Conservation (phyloP, 192 early-diverging fungal genomes). For the Coemansia aciculifera region DNA sequence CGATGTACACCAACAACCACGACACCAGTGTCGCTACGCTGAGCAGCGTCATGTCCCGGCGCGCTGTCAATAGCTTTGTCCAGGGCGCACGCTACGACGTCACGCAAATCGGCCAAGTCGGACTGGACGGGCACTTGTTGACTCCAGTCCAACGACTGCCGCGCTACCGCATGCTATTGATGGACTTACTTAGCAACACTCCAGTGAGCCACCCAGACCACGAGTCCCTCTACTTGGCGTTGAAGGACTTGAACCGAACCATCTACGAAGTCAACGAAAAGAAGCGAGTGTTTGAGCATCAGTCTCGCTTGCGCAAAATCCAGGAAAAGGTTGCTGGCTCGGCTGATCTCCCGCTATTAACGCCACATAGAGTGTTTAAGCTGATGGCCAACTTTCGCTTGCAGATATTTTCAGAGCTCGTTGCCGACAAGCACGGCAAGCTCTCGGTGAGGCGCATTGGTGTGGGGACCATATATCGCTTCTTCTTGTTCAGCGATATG, state of each 20-base stretch:
- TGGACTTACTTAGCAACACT: constrained; percentile 80
- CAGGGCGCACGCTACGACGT: constrained; percentile 51
- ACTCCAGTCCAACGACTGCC: constrained; percentile 94
- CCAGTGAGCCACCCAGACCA: constrained; percentile 78
- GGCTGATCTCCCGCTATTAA: constrained; percentile 46
- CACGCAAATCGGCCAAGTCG: constrained; percentile 73
- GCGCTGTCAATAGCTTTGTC: constrained; percentile 37
- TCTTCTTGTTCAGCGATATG: constrained; percentile 74
- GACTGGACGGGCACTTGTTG: constrained; percentile 80
- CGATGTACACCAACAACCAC: constrained; percentile 82
- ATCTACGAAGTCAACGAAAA: constrained; percentile 86
- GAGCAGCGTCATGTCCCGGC: constrained; percentile 49
- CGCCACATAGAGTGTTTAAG: constrained; percentile 59
- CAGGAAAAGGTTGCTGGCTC: constrained; percentile 58
- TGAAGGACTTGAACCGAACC: constrained; percentile 65
- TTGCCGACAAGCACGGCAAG: constrained; percentile 2
- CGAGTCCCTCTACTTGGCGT: constrained; percentile 61
- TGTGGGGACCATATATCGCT: constrained; percentile 50
- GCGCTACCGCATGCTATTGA: constrained; percentile 85
- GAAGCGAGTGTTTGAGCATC: constrained; percentile 63
- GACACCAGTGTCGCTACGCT: constrained; percentile 69
- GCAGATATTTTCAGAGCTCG: constrained; percentile 27
- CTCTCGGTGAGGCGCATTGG: constrained; percentile 28
- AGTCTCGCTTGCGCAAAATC: constrained; percentile 58
- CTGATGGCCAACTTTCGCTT: constrained; percentile 56